Evolutionary conservation across 2,329 filamentous ascomycete species (phyloP), one percentile per base, ranked within the genome.

Genomic region (Leptoxyphium fumago): DNA sequence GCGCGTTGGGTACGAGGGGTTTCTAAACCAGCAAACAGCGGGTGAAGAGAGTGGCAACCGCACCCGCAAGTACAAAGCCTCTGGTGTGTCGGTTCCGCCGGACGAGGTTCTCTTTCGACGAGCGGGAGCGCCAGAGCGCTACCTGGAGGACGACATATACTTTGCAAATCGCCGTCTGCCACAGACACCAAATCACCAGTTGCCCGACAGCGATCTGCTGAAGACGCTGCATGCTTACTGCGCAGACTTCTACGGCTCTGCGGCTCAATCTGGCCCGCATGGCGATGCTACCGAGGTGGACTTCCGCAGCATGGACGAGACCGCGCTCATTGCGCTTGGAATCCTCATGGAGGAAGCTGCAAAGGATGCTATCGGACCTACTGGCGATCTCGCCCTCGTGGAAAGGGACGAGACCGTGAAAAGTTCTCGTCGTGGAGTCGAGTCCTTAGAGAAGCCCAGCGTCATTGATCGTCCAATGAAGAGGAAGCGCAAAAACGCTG

Each of bases 341-440:
- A 77, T 89, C 41, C 61, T 89, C 45, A 64, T 88, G 38, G 83
- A 89, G 62, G 84, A 89, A 61, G 73, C 75, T 2, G 70, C 74
- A 13, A 68, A 70, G 36, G 74, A 78, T 40, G 60, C 69, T 5
- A 63, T 88, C 15, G 82, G 81, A 4, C 65, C 69, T 44, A 73
- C 68, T 10, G 84, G 83, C 17, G 79, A 86, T 60, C 60, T 85
- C 40, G 80, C 82, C 1, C 82, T 89, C 55, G 77, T 80, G 0
- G 82, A 87, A 58, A 72, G 69, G 4, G 58, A 61, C 21, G 58
- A 26, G 21, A 26, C 21, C 21, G 21, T 26, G 21, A 26, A 26
- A 26, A 26, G 21, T 3, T 7, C 21, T 26, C 21, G 21, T 26
- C 21, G 21, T 26, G 21, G 21, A 26, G 21, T 26, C 4, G 21